Evolutionary conservation across 176 grass and related monocot genomes (phyloP).

Genomic region (Eragrostis nindensis): DNA sequence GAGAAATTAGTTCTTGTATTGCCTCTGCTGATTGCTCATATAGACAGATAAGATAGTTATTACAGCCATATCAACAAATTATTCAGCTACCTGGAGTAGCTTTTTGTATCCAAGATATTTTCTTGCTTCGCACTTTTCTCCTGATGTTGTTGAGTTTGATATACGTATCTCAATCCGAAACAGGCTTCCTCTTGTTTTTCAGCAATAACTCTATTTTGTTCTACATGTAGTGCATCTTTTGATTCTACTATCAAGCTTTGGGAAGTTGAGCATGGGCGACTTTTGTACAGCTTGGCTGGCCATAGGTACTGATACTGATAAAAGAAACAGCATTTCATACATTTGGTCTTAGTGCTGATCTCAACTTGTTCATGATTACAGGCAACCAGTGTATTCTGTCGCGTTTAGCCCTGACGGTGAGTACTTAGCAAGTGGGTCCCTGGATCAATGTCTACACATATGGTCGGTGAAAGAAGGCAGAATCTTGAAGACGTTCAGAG

Average conservation of each 20-base stretch:
- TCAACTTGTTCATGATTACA: conserved; percentile 37
- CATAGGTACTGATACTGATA: conserved; percentile 62
- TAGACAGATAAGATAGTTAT: background rate
- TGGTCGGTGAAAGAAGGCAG: conserved; percentile 97
- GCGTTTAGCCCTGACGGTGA: conserved; percentile 93
- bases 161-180: background rate
- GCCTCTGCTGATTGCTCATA: background rate
- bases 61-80: background rate
- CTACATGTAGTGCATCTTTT: conserved; percentile 76
- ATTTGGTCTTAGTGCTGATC: conserved; percentile 17
- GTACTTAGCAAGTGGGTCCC: conserved; percentile 91
- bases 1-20: too few relatives aligned
- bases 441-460: conserved; percentile 92
- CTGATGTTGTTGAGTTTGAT: background rate
- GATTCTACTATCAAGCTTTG: conserved; percentile 96
- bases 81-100: background rate
- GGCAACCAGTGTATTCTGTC: conserved; percentile 94
- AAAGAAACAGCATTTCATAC: background rate
- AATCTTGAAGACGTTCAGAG: conserved; percentile 87
- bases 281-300: conserved; percentile 87
- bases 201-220: conserved; percentile 29
- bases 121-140: background rate
- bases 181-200: background rate
- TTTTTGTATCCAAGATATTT: conserved; percentile 13
- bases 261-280: conserved; percentile 79